phyloP scores from a whole-genome alignment of 2,329 filamentous ascomycete species.

The Colletotrichum cuscutae region DNA sequence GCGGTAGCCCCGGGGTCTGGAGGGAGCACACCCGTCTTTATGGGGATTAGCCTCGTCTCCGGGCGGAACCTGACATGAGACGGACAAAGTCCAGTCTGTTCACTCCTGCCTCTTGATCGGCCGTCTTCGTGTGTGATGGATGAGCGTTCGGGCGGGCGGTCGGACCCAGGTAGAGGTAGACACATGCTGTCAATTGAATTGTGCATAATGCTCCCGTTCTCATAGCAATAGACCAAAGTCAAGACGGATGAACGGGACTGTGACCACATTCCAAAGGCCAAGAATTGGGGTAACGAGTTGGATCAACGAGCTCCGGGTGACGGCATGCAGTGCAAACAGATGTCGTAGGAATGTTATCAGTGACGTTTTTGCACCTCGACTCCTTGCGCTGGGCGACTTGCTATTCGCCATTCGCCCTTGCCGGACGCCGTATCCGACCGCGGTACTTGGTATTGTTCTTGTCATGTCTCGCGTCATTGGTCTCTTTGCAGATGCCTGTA shows the following conservation, averaged over 20 bases:
- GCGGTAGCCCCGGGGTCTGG: slow-evolving; percentile 17
- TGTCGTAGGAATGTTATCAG: not conserved
- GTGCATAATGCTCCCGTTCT: not conserved
- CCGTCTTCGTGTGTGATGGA: not conserved
- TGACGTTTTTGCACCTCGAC: not conserved
- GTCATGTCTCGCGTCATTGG: not conserved
- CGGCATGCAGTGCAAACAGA: slow-evolving; percentile 1
- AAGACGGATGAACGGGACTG: not conserved
- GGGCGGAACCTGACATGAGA: not conserved
- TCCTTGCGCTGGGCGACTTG: not conserved
- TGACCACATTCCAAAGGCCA: slow-evolving; percentile 8
- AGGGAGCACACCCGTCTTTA: not conserved
- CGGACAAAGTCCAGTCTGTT: slow-evolving; percentile 19
- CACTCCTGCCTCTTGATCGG: not conserved
- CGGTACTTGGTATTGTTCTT: not conserved
- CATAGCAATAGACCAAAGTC: not conserved
- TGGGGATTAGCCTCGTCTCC: slow-evolving; percentile 18
- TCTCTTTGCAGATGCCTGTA: not conserved
- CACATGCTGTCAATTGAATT: slow-evolving; percentile 11
- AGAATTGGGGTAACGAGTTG: not conserved
- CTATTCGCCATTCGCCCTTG: not conserved
- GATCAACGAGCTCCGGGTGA: slow-evolving; percentile 12
- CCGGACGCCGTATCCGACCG: not conserved
- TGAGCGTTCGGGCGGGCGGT: slow-evolving; percentile 3
- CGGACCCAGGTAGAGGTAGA: not conserved